Evolutionary conservation across 176 grass and related monocot species (phyloP).

Genomic region (Aegilops speltoides): DNA sequence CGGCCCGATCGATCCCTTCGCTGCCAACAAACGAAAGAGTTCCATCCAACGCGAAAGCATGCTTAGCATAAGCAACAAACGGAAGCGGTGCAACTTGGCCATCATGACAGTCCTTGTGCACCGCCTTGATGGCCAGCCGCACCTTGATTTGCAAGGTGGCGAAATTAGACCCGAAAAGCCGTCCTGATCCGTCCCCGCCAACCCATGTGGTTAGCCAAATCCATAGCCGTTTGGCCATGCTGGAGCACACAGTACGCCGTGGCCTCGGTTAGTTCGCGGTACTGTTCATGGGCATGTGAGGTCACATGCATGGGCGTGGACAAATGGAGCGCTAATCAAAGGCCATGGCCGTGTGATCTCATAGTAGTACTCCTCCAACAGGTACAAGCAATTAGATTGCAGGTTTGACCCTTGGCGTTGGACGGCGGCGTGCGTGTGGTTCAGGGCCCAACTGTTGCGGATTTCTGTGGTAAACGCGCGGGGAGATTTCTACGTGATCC

Average conservation of each 20-base stretch:
- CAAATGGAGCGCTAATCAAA: background rate
- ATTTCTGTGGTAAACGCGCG: background rate
- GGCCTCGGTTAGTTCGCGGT: background rate
- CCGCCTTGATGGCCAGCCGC: background rate
- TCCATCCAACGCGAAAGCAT: background rate
- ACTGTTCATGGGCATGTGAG: slow-evolving; percentile 29
- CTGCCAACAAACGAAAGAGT: background rate
- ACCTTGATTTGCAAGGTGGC: background rate
- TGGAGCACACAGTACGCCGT: background rate
- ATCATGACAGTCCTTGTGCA: background rate
- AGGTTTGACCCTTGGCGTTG: background rate
- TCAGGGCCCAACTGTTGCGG: background rate
- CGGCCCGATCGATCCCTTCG: background rate
- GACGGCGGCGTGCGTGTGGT: background rate
- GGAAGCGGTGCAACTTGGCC: background rate
- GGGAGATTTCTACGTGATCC: background rate
- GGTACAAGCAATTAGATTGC: background rate
- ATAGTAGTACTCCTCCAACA: background rate
- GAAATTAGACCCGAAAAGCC: background rate
- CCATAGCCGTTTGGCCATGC: background rate
- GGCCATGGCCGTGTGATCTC: background rate
- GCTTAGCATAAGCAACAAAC: slow-evolving; percentile 23
- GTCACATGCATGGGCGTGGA: slow-evolving; percentile 49
- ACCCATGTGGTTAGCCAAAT: background rate
- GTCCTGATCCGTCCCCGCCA: background rate